Evolutionary conservation across 2,329 filamentous ascomycete genomes (phyloP), one percentile per base, ranked within the genome.

Genomic region (Diaporthe velutina): DNA sequence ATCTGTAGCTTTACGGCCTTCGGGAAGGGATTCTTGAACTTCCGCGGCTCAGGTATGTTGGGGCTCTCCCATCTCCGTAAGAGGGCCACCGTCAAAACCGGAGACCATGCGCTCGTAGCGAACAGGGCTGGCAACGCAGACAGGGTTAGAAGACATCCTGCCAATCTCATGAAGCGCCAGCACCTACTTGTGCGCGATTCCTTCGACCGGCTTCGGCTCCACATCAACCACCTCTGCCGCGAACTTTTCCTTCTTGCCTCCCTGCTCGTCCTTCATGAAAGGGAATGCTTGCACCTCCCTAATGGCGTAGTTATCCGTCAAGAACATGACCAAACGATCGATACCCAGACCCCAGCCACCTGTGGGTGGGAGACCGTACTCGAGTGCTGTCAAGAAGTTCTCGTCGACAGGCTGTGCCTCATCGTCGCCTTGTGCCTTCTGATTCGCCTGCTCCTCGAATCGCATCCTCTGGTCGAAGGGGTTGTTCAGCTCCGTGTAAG

Each of bases 311-410:
- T 98, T 94, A 85, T 98, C 92, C 66, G 96, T 98, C 84, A 98
- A 86, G 90, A 98, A 98, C 95, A 98, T 98, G 83, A 95, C 94
- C 84, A 98, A 86, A 76, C 96, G 93, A 87, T 98, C 96, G 79
- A 98, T 97, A 78, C 97, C 97, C 91, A 98, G 95, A 78, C 96
- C 97, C 93, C 94, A 99, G 66, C 97, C 97, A 83, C 95, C 97
- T 1, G 97, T 99, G 0, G 97, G 97, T 8, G 97, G 96, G 75
- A 99, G 87, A 79, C 94, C 95, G 81, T 95, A 97, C 82, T 76
- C 75, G 9, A 76, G 75, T 15, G 75, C 74, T 17, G 70, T 70
- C 66, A 76, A 57, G 74, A 76, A 76, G 80, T 94, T 97, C 90
- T 98, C 96, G 80, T 99, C 97, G 73, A 98, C 92, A 79, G 97